Percentiles rank a stretch among this genome's conserved stretches.
Evolutionary conservation across 163 green algal genomes (phyloP).

Genomic region (Scenedesmus sp.): DNA sequence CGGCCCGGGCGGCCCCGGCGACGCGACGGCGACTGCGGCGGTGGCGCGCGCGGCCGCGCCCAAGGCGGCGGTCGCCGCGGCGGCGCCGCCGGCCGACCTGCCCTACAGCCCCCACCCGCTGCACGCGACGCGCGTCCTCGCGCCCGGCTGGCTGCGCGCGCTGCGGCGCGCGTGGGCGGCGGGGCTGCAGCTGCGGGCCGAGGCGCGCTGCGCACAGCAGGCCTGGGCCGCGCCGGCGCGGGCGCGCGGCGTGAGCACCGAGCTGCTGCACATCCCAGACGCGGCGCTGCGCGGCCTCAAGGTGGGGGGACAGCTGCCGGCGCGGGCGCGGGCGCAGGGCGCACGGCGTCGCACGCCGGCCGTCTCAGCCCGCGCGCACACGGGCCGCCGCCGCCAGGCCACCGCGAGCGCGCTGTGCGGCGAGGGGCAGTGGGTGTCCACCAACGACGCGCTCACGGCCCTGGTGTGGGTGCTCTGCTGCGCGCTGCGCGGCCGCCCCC

Average conservation of each 20-base stretch:
- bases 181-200: not conserved
- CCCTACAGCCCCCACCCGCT: conserved; percentile 2
- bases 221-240: not conserved
- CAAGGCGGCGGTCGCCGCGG: no score
- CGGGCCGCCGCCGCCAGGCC: no score
- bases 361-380: no score
- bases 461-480: conserved; percentile 35
- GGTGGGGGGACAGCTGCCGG: not conserved
- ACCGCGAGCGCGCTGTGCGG: not conserved
- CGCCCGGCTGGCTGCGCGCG: conserved; percentile 12
- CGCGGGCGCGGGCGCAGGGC: no score
- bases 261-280: conserved; percentile 30
- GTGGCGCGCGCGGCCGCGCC: no score
- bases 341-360: no score
- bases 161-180: not conserved
- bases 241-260: conserved; percentile 4
- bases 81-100: no score
- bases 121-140: not conserved
- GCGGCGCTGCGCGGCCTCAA: conserved; percentile 8
- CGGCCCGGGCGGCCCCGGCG: no score
- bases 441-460: conserved; percentile 22
- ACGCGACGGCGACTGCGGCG: no score
- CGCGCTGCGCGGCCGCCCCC: conserved; percentile 11
- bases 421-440: conserved; percentile 10
- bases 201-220: conserved; percentile 3